A percentile compares a stretch with the other conserved stretches of the same genome.
Conservation (phyloP, 2,329 filamentous ascomycete genomes). For the Fusarium buxicola region DNA sequence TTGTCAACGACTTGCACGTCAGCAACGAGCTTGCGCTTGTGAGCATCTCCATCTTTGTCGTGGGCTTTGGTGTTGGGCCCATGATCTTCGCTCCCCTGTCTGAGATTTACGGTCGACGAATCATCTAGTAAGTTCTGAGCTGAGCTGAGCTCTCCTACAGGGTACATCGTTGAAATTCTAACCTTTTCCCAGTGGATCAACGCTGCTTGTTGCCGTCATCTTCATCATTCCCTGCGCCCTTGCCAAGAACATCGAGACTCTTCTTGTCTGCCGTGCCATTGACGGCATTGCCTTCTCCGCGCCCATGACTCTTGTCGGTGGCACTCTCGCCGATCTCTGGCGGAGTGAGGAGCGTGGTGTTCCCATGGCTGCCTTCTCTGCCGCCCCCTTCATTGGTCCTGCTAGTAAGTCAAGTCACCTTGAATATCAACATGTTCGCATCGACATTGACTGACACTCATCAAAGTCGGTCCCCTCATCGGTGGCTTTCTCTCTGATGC, state of each 20-base stretch:
- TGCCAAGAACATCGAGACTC: slow-evolving; percentile 78
- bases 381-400: slow-evolving; percentile 85
- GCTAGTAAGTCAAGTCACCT: slow-evolving; percentile 62
- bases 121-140: slow-evolving; percentile 77
- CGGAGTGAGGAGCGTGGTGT: slow-evolving; percentile 84
- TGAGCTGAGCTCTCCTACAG: background rate
- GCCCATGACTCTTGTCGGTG: slow-evolving; percentile 87
- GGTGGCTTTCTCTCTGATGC: slow-evolving; percentile 81
- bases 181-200: slow-evolving; percentile 58
- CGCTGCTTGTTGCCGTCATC: slow-evolving; percentile 76
- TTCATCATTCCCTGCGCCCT: slow-evolving; percentile 87
- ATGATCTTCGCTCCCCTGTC: slow-evolving; percentile 84
- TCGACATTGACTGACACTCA: slow-evolving; percentile 10
- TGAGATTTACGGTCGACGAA: slow-evolving; percentile 77
- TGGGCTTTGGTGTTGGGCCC: slow-evolving; percentile 84
- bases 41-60: slow-evolving; percentile 79
- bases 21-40: slow-evolving; percentile 79
- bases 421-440: background rate
- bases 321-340: slow-evolving; percentile 87
- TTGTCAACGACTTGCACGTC: slow-evolving; percentile 72
- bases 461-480: slow-evolving; percentile 73
- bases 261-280: slow-evolving; percentile 80
- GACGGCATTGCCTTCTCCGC: slow-evolving; percentile 88
- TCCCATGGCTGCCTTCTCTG: slow-evolving; percentile 87
- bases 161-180: background rate